phyloP scores from a whole-genome alignment of 2,329 filamentous ascomycete species.

The Fusarium sp. region DNA sequence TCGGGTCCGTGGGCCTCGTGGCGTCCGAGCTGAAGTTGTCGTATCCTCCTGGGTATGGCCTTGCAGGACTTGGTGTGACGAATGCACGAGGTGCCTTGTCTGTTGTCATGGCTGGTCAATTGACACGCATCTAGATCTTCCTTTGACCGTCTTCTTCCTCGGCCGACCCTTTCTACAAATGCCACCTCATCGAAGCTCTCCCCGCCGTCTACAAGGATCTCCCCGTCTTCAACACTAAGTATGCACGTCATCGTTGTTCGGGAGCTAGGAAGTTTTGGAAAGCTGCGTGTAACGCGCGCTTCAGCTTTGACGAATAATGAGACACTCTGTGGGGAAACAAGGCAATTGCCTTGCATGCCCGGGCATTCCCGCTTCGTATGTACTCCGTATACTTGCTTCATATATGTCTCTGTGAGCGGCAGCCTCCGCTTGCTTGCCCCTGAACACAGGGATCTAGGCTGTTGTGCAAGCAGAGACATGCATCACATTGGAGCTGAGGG shows the following conservation, averaged over 20 bases:
- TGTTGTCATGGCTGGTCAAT: not conserved
- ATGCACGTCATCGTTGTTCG: slow-evolving; percentile 5
- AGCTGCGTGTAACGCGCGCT: not conserved
- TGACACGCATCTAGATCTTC: not conserved
- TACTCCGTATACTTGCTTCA: not conserved
- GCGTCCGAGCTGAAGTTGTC: not conserved
- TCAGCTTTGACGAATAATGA: not conserved
- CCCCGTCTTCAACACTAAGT: not conserved
- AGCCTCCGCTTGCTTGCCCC: not conserved
- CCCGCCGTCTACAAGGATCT: slow-evolving; percentile 5
- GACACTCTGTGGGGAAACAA: not conserved
- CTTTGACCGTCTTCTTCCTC: not conserved
- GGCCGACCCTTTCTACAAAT: not conserved
- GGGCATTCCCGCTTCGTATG: not conserved
- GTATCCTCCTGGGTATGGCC: not conserved
- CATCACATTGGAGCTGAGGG: not conserved
- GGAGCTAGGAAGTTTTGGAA: not conserved
- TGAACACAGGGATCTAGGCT: not conserved
- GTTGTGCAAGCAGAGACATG: not conserved
- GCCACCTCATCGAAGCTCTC: not conserved
- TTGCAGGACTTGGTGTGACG: not conserved
- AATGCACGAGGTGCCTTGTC: not conserved
- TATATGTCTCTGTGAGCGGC: not conserved
- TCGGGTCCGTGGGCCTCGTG: not conserved
- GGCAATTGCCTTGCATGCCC: not conserved